Evolutionary conservation across 1,284 basidiomycete genomes (phyloP).

Genomic region (Ustilago loliicola): DNA sequence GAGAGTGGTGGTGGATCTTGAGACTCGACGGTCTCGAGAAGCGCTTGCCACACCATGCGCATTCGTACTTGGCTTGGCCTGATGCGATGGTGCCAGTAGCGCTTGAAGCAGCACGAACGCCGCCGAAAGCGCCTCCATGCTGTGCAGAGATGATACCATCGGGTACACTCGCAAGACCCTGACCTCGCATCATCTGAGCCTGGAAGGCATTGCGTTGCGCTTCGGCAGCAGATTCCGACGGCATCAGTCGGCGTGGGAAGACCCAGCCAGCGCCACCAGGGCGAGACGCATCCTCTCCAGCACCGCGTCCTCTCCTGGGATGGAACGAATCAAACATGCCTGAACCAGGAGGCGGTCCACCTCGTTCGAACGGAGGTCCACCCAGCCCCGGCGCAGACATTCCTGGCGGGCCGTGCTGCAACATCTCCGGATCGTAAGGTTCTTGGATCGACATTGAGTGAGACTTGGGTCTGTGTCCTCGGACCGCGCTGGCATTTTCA

Average conservation of each 20-base stretch:
- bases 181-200: slow-evolving; percentile 45
- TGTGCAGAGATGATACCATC: slow-evolving; percentile 48
- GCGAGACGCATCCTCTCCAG: slow-evolving; percentile 35
- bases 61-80: slow-evolving; percentile 64
- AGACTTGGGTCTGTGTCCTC: slow-evolving; percentile 44
- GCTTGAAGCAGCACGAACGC: slow-evolving; percentile 39
- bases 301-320: slow-evolving; percentile 43
- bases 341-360: slow-evolving; percentile 33
- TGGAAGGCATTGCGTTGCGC: slow-evolving; percentile 48
- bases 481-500: slow-evolving; percentile 30
- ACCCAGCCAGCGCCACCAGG: slow-evolving; percentile 52
- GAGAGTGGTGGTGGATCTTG: slow-evolving; percentile 67
- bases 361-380: slow-evolving; percentile 39
- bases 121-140: slow-evolving; percentile 31
- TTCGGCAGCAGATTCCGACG: slow-evolving; percentile 41
- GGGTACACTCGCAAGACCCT: slow-evolving; percentile 39
- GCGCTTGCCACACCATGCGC: slow-evolving; percentile 65
- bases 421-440: slow-evolving; percentile 32
- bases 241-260: slow-evolving; percentile 47
- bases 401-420: slow-evolving; percentile 42
- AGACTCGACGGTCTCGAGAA: slow-evolving; percentile 67
- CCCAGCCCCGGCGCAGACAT: slow-evolving; percentile 42
- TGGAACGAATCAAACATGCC: slow-evolving; percentile 50
- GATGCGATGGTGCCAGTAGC: slow-evolving; percentile 48
- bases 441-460: slow-evolving; percentile 50